phyloP scores from a whole-genome alignment of 2,329 filamentous ascomycete genomes.

The Hysterium pulicare region DNA sequence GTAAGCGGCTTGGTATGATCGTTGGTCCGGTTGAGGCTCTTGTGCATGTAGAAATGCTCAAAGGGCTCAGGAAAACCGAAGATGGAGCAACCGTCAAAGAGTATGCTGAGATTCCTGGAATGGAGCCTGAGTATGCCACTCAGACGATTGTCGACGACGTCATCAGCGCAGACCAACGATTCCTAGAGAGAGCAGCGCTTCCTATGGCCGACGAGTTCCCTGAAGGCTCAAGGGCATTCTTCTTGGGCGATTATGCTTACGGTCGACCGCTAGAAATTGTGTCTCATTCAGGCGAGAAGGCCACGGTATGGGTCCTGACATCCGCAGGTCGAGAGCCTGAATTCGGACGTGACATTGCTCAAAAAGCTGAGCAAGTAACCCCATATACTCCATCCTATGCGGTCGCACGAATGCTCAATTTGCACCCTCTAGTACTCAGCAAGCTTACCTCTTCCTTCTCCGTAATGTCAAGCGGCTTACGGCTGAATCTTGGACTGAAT shows the following conservation, averaged over 20 bases:
- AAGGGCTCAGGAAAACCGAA: constrained; percentile 84
- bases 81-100: constrained; percentile 90
- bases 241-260: constrained; percentile 89
- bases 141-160: constrained; percentile 90
- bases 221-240: constrained; percentile 77
- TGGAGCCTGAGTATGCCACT: constrained; percentile 86
- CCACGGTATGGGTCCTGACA: constrained; percentile 73
- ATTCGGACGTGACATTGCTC: constrained; percentile 73
- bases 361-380: constrained; percentile 64
- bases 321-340: constrained; percentile 72
- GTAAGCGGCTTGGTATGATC: constrained; percentile 83
- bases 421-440: constrained; percentile 85
- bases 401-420: constrained; percentile 75
- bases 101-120: constrained; percentile 78
- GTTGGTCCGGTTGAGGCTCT: constrained; percentile 85
- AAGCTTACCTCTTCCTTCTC: constrained; percentile 95
- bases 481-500: constrained; percentile 88
- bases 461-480: constrained; percentile 75
- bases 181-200: constrained; percentile 83
- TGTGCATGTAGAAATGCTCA: constrained; percentile 90
- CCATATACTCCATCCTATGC: constrained; percentile 83
- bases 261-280: constrained; percentile 83
- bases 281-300: constrained; percentile 69
- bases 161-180: constrained; percentile 84
- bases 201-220: constrained; percentile 93